phyloP scores from a whole-genome alignment of 768 basidiomycete species.

The Zangia roseola region DNA sequence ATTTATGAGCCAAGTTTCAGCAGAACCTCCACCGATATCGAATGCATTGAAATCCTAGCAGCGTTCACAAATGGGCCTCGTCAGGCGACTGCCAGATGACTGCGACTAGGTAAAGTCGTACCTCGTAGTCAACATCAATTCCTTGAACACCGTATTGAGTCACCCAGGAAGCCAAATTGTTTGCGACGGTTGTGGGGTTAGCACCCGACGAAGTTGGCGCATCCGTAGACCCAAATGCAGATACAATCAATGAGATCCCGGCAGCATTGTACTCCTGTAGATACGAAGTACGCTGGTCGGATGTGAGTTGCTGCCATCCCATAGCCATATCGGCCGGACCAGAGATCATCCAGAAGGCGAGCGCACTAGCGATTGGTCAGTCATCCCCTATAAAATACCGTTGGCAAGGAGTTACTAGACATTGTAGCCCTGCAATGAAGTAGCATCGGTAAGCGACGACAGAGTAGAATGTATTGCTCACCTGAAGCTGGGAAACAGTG shows the following conservation, averaged over 20 bases:
- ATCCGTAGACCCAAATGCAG: slow-evolving; percentile 44
- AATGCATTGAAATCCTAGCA: slow-evolving; percentile 57
- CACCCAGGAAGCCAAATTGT: slow-evolving; percentile 46
- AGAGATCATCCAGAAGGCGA: slow-evolving; percentile 41
- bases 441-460: neutral
- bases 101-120: neutral
- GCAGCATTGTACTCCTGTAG: slow-evolving; percentile 50
- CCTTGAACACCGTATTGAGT: slow-evolving; percentile 46
- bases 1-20: slow-evolving; percentile 43
- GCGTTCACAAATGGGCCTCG: neutral
- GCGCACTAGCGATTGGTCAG: slow-evolving; percentile 20
- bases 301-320: slow-evolving; percentile 40
- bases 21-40: slow-evolving; percentile 40
- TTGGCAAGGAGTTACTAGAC: slow-evolving; percentile 24
- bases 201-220: slow-evolving; percentile 40
- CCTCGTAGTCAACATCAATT: slow-evolving; percentile 55
- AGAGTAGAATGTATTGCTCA: slow-evolving; percentile 15
- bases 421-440: slow-evolving; percentile 29
- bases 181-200: slow-evolving; percentile 38
- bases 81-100: neutral
- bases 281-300: slow-evolving; percentile 38
- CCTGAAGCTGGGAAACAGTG: slow-evolving; percentile 40
- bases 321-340: slow-evolving; percentile 46
- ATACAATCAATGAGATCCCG: slow-evolving; percentile 58
- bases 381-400: neutral